Evolutionary conservation across 2,329 filamentous ascomycete genomes (phyloP), one percentile per base, ranked within the genome.

Genomic region (Diaporthe destruens): DNA sequence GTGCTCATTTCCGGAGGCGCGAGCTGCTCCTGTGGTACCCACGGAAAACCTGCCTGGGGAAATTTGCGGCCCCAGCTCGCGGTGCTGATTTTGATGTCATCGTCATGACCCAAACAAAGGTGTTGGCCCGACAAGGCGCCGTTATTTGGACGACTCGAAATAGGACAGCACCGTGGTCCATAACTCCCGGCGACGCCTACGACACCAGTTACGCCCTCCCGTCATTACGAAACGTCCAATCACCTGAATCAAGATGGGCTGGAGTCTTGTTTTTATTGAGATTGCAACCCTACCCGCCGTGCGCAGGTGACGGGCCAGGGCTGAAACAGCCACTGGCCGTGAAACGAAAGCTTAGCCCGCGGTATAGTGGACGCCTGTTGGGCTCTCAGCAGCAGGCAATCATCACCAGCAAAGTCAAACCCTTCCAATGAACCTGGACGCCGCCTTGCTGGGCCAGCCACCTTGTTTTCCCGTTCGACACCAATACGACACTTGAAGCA

Each of bases 301-400:
- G 71, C 71, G 67, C 71, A 39, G 71, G 25, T 73, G 68, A 73
- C 42, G 39, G 68, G 53, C 72, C 49, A 57, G 72, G 71, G 72
- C 66, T 59, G 61, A 71, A 63, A 63, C 69, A 59, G 54, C 61
- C 69, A 42, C 55, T 47, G 36, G 55, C 34, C 42, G 47, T 55
- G 44, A 53, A 61, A 39, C 54, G 34, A 72, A 71, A 72, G 61
- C 63, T 74, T 69, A 72, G 53, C 32, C 36, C 54, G n/a, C 32
- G 59, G 59, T 67, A 32, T 59, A 18, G 29, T 16, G 32, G 44
- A 65, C 44, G 54, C 49, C 36, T 29, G 34, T 71, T 54, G 36
- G 29, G 11, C 42, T 23, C 54, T 71, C 63, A 42, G 51, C 63
- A 42, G 51, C 67, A 20, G 32, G 42, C 69, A 36, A 29, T 47